These are phyloP conservation scores for Cladosporium halotolerans DNA, from an alignment of 2,329 filamentous ascomycete species.

Conservation along the genomic window DNA sequence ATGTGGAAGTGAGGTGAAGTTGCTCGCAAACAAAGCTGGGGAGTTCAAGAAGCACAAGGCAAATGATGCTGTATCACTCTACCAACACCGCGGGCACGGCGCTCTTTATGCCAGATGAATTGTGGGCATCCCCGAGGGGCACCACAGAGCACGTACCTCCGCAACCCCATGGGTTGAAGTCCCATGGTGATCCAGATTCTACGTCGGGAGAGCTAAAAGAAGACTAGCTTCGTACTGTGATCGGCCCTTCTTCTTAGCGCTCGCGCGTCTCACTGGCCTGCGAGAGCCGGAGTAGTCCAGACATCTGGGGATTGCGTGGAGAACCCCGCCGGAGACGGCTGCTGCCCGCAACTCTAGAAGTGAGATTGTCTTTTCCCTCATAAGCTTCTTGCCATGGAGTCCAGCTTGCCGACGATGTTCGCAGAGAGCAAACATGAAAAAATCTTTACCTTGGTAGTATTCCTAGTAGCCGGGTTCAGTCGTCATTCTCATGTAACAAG, in stretches of 20 bases:
- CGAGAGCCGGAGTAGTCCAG: background rate
- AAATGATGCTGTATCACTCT: background rate
- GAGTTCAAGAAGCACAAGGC: background rate
- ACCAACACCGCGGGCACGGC: slow-evolving; percentile 2
- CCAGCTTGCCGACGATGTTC: background rate
- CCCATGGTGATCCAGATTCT: slow-evolving; percentile 9
- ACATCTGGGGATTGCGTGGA: background rate
- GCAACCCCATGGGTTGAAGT: slow-evolving; percentile 7
- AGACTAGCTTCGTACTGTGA: slow-evolving; percentile 9
- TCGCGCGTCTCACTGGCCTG: slow-evolving; percentile 5
- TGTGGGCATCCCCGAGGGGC: slow-evolving; percentile 6
- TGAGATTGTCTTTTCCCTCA: slow-evolving; percentile 2
- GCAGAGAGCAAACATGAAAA: too few species aligned
- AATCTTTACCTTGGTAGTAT: too few species aligned
- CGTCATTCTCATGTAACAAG: too few species aligned
- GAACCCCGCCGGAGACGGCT: slow-evolving; percentile 1
- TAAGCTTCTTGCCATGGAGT: background rate
- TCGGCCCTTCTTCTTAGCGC: slow-evolving; percentile 10
- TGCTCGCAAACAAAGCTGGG: background rate
- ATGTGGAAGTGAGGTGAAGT: background rate
- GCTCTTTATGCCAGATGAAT: slow-evolving; percentile 1
- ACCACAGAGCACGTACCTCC: background rate
- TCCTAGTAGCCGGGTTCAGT: too few species aligned
- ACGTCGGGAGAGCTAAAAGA: slow-evolving; percentile 4
- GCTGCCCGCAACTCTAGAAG: background rate